These are phyloP conservation scores for Colletotrichum sp. DNA, from an alignment of 2,329 filamentous ascomycete genomes.

Conservation along the genomic window DNA sequence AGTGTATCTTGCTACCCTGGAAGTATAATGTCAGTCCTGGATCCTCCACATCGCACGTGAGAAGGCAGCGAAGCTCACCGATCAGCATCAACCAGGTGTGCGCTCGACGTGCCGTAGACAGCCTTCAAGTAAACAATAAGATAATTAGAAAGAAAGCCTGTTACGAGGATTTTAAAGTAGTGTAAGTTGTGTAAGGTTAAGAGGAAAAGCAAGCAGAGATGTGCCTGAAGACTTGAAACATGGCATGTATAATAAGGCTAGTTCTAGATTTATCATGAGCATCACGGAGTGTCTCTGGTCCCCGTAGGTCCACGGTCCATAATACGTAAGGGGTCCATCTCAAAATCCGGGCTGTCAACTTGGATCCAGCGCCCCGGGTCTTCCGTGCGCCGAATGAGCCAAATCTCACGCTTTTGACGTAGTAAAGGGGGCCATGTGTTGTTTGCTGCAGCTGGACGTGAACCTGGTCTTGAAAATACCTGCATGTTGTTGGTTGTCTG, in stretches of 20 bases:
- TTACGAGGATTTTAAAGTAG: background rate
- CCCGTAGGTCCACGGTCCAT: background rate
- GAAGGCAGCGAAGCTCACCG: background rate
- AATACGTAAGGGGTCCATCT: constrained; percentile 17
- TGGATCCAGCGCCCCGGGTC: constrained; percentile 6
- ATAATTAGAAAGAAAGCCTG: background rate
- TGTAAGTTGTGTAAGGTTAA: background rate
- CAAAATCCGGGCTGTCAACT: constrained; percentile 2
- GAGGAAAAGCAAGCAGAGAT: background rate
- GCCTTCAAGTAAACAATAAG: background rate
- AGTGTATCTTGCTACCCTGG: constrained; percentile 10
- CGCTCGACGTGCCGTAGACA: background rate
- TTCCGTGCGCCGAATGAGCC: background rate
- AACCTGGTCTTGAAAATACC: background rate
- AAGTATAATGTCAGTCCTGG: background rate
- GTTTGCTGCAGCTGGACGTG: background rate
- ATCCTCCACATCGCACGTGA: background rate
- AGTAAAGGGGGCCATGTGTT: background rate
- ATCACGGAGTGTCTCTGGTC: background rate
- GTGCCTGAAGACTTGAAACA: background rate
- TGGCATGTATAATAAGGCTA: background rate
- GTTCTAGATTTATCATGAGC: constrained; percentile 10
- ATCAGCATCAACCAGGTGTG: constrained; percentile 16
- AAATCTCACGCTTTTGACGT: background rate
- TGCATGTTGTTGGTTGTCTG: background rate